Base-by-base conservation (phyloP, 768 basidiomycete species). In the Auricularia sp. region DNA sequence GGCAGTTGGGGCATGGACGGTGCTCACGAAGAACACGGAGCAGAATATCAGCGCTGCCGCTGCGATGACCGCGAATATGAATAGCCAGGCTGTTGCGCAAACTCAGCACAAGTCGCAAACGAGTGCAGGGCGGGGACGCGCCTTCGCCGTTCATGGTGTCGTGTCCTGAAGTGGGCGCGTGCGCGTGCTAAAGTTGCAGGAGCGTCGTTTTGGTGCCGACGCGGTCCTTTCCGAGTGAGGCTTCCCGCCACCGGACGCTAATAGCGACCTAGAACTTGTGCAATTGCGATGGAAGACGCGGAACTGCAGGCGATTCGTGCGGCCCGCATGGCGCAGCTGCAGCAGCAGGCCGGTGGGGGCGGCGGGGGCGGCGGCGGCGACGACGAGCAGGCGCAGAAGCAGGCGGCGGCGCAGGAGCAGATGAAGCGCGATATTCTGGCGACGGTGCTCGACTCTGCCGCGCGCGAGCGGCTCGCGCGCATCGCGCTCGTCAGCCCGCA, bases 1-100 rank as follows among this genome's bases (percentile, higher is more conserved):
- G 0, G 39, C 39, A 0, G 42, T 3, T 34, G 34, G 42, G 36
- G 34, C 7, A 21, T 37, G 62, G 39, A 65, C 37, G 35, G 44
- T 37, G 88, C 93, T 77, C 72, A 98, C 96, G 78, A 97, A 99
- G 83, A 98, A 99, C 74, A 99, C 97, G 90, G 94, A 94, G 70
- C 94, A 97, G 81, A 99, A 99, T 66, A 99, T 80, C 66, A 98
- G 81, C 39, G 88, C 94, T 21, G 95, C 96, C 70, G 94, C 90
- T 86, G 93, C 87, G 64, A 98, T 87, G 75, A 98, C 95, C 73
- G 93, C 85, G 75, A 98, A 94, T 70, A 98, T 84, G 80, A 97
- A 99, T 68, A 99, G 78, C 96, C 95, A 98, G 74, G 92, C 94
- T 95, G 54, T 51, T 6, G 10, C 14, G 11, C 7, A 42, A 1